Evolutionary conservation across 1,284 basidiomycete species (phyloP), one percentile per base, ranked within the genome.

Genomic region (Cutaneotrichosporon spelunceum): DNA sequence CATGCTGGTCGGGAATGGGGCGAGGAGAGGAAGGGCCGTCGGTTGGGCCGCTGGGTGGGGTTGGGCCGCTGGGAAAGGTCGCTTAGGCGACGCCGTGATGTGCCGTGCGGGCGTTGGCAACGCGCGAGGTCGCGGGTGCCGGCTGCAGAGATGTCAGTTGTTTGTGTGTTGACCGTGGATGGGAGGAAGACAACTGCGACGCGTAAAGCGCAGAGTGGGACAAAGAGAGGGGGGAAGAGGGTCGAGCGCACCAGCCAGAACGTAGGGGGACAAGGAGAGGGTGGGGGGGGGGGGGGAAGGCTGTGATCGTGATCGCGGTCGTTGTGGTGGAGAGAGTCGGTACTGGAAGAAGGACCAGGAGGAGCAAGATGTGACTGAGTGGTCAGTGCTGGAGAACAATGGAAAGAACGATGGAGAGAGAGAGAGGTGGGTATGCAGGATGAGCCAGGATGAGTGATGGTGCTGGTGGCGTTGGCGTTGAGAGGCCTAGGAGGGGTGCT

Each of bases 1-100:
- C 64, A 65, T 65, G 30, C 44, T 29, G 24, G 23, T 4, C 49
- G 33, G 27, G n/a, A 11, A 13, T n/a, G 52, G 7, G 19, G 39
- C 19, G 39, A 42, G 39, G 19, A 19, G 45, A 26, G 45, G 45
- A 47, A 26, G 45, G 24, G 13, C n/a, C 19, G 39, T 7, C 19
- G 39, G 39, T n/a, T 42, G 39, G 16, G 39, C 39, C 16, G 39
- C 39, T 42, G 39, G 39, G 39, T 42, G 39, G 39, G n/a, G 19
- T 16, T 42, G 14, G 39, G n/a, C 19, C 2, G 39, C 1, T n/a
- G 39, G 19, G 19, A 19, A 8, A 19, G 39, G 19, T n/a, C 39
- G 39, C 39, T 42, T 42, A n/a, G 39, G 39, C 39, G 39, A 19
- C 7, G 39, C 7, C 19, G 39, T 16, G 16, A 8, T 19, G 19